These are phyloP conservation scores for Sporobolus alterniflorus DNA, from an alignment of 202 grass and related monocot genomes.

Conservation along the genomic window DNA sequence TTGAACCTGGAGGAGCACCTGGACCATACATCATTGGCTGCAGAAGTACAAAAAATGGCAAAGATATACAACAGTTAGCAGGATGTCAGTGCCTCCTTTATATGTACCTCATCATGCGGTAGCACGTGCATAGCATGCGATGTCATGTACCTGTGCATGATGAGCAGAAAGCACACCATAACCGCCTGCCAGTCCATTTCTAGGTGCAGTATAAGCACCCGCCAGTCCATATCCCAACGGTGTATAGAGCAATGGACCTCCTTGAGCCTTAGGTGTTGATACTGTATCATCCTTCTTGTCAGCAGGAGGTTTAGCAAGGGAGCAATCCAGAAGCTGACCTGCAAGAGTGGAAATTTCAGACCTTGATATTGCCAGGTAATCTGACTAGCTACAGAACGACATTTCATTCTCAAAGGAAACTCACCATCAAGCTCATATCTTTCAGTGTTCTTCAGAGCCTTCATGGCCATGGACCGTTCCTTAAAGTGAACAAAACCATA, in stretches of 20 bases:
- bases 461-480: slow-evolving; percentile 74
- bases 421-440: slow-evolving; percentile 89
- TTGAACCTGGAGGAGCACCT: slow-evolving; percentile 47
- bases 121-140: not conserved
- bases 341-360: slow-evolving; percentile 11
- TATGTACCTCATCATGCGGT: not conserved
- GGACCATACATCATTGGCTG: slow-evolving; percentile 64
- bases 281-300: slow-evolving; percentile 68
- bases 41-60: slow-evolving; percentile 7
- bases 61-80: slow-evolving; percentile 29
- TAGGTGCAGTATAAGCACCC: slow-evolving; percentile 32
- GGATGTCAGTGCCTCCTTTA: not conserved
- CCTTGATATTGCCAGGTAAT: not conserved
- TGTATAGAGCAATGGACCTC: slow-evolving; percentile 49
- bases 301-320: slow-evolving; percentile 86
- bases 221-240: slow-evolving; percentile 51
- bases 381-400: slow-evolving; percentile 4
- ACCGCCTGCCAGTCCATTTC: slow-evolving; percentile 44
- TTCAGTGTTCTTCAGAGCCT: slow-evolving; percentile 73
- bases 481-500: slow-evolving; percentile 98
- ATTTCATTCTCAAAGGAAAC: slow-evolving; percentile 5
- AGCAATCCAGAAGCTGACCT: slow-evolving; percentile 89
- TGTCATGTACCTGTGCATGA: slow-evolving; percentile 51
- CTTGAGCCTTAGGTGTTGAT: slow-evolving; percentile 51
- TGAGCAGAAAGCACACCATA: slow-evolving; percentile 54